Conservation (phyloP, 352 stramenopile genomes). For the Phytophthora macrochlamydospora region DNA sequence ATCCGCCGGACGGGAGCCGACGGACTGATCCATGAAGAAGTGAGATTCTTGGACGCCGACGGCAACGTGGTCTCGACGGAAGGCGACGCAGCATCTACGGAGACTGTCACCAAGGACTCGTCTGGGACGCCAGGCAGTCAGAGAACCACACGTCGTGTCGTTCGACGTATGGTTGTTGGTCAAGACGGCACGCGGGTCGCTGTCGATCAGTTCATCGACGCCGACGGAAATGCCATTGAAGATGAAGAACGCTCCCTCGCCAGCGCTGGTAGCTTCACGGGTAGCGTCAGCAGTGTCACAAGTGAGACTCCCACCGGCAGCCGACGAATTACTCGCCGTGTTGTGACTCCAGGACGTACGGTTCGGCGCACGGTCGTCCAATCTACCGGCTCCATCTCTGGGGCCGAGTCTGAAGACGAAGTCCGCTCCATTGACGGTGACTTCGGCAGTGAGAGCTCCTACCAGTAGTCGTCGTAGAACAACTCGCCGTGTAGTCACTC, state of each 20-base stretch:
- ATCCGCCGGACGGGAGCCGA: slow-evolving; percentile 13
- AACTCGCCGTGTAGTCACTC: slow-evolving; percentile 24
- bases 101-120: slow-evolving; percentile 11
- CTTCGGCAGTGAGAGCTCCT: slow-evolving; percentile 1
- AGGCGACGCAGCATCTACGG: slow-evolving; percentile 2
- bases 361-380: slow-evolving; percentile 20
- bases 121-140: slow-evolving; percentile 1
- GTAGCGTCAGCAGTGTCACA: slow-evolving; percentile 25
- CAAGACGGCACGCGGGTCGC: slow-evolving; percentile 23
- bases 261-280: slow-evolving; percentile 21
- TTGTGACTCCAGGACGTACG: slow-evolving; percentile 16
- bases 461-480: slow-evolving; percentile 14
- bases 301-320: slow-evolving; percentile 23
- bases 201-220: slow-evolving; percentile 21
- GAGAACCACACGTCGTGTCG: slow-evolving; percentile 23
- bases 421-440: slow-evolving; percentile 13
- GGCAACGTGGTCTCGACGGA: slow-evolving; percentile 14
- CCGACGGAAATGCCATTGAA: slow-evolving; percentile 13
- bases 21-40: slow-evolving; percentile 12
- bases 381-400: slow-evolving; percentile 21
- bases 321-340: slow-evolving; percentile 28
- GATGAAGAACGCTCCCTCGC: slow-evolving; percentile 10
- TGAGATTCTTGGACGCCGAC: slow-evolving; percentile 16
- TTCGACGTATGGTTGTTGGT: slow-evolving; percentile 18
- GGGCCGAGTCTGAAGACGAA: slow-evolving; percentile 21